A percentile compares a stretch with the other conserved stretches of the same genome.
These are phyloP conservation scores for Jackrogersella multiformis DNA, from an alignment of 495 filamentous ascomycete genomes.

Conservation along the genomic window DNA sequence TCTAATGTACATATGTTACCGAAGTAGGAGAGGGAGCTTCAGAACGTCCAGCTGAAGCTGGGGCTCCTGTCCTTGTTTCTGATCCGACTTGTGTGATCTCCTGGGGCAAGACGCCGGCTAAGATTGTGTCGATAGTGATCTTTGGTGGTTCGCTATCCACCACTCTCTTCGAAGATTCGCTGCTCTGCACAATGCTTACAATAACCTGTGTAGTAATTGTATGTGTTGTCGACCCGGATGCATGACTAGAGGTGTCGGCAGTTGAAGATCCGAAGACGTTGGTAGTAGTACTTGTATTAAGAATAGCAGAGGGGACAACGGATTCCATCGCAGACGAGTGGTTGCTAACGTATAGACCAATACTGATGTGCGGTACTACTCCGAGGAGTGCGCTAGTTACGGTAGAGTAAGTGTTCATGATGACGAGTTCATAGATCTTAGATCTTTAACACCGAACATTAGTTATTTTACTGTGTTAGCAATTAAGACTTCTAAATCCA, in stretches of 20 bases:
- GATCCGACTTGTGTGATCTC: neutral
- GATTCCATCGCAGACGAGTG: neutral
- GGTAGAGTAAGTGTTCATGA: neutral
- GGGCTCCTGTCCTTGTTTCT: neutral
- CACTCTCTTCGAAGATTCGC: neutral
- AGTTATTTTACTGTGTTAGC: no score
- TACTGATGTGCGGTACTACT: neutral
- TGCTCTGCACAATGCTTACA: neutral
- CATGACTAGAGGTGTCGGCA: no score
- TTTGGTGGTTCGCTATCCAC: conserved; percentile 2
- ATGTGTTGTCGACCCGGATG: neutral
- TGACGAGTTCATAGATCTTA: neutral
- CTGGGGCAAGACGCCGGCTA: neutral
- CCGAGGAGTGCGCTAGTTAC: neutral
- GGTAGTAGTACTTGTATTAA: neutral
- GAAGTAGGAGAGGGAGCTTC: neutral
- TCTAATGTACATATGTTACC: neutral
- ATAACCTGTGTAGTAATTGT: neutral
- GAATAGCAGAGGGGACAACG: no score
- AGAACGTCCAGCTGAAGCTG: neutral
- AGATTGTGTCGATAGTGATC: conserved; percentile 1
- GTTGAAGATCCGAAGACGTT: neutral
- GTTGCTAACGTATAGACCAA: neutral
- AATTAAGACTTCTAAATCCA: no score
- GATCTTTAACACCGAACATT: no score